phyloP scores from a whole-genome alignment of 768 basidiomycete genomes.

The Collybiopsis luxurians region DNA sequence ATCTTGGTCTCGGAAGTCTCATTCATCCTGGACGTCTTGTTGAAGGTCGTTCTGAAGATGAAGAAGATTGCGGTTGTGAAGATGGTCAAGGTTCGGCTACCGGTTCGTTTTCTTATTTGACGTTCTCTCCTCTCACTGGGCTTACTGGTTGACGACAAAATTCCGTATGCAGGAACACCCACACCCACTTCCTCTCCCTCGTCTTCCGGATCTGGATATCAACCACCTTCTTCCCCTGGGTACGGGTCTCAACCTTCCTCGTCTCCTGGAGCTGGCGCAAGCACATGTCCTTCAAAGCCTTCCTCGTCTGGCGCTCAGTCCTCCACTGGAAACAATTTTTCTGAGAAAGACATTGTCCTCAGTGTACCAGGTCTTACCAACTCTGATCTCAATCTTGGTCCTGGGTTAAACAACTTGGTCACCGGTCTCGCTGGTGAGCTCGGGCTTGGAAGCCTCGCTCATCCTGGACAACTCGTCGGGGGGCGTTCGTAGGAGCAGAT shows the following conservation, averaged over 20 bases:
- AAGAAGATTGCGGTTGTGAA: too few species aligned
- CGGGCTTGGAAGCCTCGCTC: neutral
- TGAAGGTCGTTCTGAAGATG: neutral
- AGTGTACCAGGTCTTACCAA: too few species aligned
- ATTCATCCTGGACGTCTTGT: constrained; percentile 1
- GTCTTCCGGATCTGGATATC: neutral
- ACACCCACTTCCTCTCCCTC: too few species aligned
- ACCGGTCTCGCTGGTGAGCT: neutral
- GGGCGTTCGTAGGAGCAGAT: too few species aligned
- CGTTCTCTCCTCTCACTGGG: too few species aligned
- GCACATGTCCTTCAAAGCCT: neutral
- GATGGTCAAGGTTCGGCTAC: too few species aligned
- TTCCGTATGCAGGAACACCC: too few species aligned
- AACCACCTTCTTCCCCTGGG: neutral
- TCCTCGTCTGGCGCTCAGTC: neutral
- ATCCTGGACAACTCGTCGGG: neutral
- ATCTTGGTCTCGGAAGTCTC: neutral
- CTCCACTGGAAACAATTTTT: too few species aligned
- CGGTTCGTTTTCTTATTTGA: too few species aligned
- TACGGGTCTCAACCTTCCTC: neutral
- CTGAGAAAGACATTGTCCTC: too few species aligned
- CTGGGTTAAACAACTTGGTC: neutral
- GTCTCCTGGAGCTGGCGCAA: too few species aligned
- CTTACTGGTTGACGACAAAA: too few species aligned
- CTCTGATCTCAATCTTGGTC: neutral